Conservation (phyloP, 2,329 filamentous ascomycete genomes). For the Colletotrichum aenigma region DNA sequence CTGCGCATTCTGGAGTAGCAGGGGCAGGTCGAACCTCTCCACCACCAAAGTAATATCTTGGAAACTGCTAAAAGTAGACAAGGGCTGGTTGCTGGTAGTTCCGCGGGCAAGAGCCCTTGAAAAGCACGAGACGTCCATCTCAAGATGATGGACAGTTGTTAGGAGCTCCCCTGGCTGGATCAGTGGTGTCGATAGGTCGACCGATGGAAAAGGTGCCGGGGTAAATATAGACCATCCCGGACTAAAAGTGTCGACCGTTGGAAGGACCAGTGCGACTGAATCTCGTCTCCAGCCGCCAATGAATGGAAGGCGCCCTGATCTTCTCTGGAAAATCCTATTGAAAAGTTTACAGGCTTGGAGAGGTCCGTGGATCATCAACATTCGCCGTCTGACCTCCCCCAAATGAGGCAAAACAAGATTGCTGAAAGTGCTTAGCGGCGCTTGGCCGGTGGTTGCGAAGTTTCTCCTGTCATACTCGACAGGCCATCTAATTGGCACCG, state of each 20-base stretch:
- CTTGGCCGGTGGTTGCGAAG: neutral
- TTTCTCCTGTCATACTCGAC: neutral
- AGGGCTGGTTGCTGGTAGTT: neutral
- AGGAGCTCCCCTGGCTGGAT: neutral
- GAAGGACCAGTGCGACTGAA: neutral
- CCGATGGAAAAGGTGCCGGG: neutral
- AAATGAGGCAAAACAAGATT: neutral
- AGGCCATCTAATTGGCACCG: neutral
- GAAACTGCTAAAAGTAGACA: neutral
- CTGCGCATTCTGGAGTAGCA: neutral
- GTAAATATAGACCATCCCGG: neutral
- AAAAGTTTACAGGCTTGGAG: neutral
- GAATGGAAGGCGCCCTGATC: neutral
- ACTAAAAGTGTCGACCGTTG: neutral
- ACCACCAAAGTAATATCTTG: neutral
- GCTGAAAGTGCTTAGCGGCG: neutral
- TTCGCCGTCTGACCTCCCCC: neutral
- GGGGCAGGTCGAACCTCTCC: neutral
- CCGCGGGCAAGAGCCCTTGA: neutral
- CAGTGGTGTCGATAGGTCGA: neutral
- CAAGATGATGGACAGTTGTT: neutral
- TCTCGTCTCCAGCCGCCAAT: neutral
- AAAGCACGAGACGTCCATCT: neutral
- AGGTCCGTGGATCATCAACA: neutral
- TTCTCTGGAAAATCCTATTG: neutral